A percentile compares a stretch with the other conserved stretches of the same genome.
Conservation (phyloP, 78 protist genomes). For the Dictyostelium brefeldianum region DNA sequence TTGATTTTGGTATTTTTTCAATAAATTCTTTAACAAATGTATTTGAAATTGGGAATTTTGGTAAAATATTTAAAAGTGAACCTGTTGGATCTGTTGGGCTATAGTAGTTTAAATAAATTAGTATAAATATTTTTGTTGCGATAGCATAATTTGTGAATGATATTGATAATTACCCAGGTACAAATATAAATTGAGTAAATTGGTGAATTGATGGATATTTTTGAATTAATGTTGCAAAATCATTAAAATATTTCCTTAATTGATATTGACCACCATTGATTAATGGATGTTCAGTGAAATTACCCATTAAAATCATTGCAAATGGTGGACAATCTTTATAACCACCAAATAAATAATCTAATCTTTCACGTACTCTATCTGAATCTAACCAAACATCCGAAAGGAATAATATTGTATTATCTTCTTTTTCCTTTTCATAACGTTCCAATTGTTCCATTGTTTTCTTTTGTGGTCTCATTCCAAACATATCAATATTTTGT, state of each 20-base stretch:
- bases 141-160: background rate
- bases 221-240: constrained; percentile 10
- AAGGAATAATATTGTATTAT: constrained; percentile 52
- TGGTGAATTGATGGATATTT: constrained; percentile 12
- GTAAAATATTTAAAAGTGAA: constrained; percentile 62
- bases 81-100: constrained; percentile 61
- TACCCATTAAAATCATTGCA: constrained; percentile 85
- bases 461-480: constrained; percentile 30
- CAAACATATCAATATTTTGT: constrained; percentile 49
- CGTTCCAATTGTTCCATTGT: background rate
- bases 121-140: no score
- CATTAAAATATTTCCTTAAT: constrained; percentile 31
- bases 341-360: constrained; percentile 41
- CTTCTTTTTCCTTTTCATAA: constrained; percentile 36
- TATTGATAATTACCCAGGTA: constrained; percentile 67
- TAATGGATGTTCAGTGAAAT: constrained; percentile 63
- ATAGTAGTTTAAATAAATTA: background rate
- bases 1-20: constrained; percentile 5
- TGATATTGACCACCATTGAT: constrained; percentile 38
- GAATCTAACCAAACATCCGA: constrained; percentile 86
- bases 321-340: constrained; percentile 30
- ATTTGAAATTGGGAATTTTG: constrained; percentile 57
- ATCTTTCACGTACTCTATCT: constrained; percentile 33
- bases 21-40: constrained; percentile 32
- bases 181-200: constrained; percentile 67